Evolutionary conservation across 106 monocot genomes (phyloP).

Genomic region (Allium fistulosum): DNA sequence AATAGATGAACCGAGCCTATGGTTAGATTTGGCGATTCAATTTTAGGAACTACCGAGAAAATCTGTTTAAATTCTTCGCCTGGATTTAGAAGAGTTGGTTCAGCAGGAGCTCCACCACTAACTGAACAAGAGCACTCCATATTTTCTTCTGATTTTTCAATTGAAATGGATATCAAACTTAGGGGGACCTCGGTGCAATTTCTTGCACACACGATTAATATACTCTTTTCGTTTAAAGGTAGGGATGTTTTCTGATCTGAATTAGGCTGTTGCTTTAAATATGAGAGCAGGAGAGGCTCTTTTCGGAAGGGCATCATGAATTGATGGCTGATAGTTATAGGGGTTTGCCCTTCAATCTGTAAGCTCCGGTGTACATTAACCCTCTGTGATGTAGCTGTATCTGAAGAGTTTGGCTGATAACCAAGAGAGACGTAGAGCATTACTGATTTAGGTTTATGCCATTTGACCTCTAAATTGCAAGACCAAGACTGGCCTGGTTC

Average conservation of each 20-base stretch:
- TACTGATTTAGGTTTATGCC: slow-evolving; percentile 77
- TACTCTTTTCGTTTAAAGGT: slow-evolving; percentile 49
- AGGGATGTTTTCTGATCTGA: slow-evolving; percentile 34
- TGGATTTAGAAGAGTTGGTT: slow-evolving; percentile 32
- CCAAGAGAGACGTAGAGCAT: slow-evolving; percentile 96
- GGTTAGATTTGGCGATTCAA: slow-evolving; percentile 23
- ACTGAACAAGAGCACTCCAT: slow-evolving; percentile 22
- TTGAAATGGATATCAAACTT: slow-evolving; percentile 37
- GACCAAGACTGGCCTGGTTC: slow-evolving; percentile 63
- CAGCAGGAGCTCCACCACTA: slow-evolving; percentile 20
- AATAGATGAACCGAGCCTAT: slow-evolving; percentile 49
- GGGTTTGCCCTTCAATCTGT: slow-evolving; percentile 91
- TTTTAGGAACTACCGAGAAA: slow-evolving; percentile 53
- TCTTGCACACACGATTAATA: slow-evolving; percentile 60
- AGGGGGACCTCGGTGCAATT: slow-evolving; percentile 85
- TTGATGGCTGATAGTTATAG: slow-evolving; percentile 48
- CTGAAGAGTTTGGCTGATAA: slow-evolving; percentile 31
- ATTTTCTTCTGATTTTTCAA: slow-evolving; percentile 27
- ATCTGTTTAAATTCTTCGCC: slow-evolving; percentile 79
- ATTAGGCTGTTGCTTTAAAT: slow-evolving; percentile 26
- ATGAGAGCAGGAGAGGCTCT: slow-evolving; percentile 70
- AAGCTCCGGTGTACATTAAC: slow-evolving; percentile 88
- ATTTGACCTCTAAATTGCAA: slow-evolving; percentile 71
- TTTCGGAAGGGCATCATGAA: slow-evolving; percentile 74
- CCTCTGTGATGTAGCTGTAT: slow-evolving; percentile 25